These are phyloP conservation scores for Candolleomyces efflorescens DNA, from an alignment of 768 basidiomycete species.

Conservation along the genomic window DNA sequence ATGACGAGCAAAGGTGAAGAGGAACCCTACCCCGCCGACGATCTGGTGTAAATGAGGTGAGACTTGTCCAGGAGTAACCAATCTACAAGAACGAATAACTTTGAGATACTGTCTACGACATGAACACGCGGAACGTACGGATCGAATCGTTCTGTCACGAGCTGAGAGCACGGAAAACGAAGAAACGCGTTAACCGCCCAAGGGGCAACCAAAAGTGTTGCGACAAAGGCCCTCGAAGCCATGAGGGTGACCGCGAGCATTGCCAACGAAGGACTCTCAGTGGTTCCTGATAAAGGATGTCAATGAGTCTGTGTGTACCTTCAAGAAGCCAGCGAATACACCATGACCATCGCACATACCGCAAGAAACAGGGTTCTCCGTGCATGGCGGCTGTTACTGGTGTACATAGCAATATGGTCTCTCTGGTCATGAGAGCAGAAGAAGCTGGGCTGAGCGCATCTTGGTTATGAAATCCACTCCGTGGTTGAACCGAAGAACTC, in stretches of 20 bases:
- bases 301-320: too few species aligned
- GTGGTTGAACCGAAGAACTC: not conserved
- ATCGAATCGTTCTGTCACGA: not conserved
- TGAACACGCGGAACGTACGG: not conserved
- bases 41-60: slow-evolving; percentile 8
- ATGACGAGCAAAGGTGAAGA: not conserved
- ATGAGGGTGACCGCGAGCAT: not conserved
- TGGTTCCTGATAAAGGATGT: too few species aligned
- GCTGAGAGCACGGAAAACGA: slow-evolving; percentile 1
- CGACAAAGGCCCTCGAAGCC: not conserved
- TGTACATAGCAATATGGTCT: not conserved
- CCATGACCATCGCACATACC: too few species aligned
- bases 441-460: not conserved
- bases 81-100: not conserved
- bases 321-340: too few species aligned
- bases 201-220: not conserved
- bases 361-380: too few species aligned
- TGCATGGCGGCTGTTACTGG: not conserved
- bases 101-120: not conserved
- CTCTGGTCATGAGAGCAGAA: not conserved
- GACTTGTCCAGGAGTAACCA: slow-evolving; percentile 7
- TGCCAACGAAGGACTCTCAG: not conserved
- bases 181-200: not conserved
- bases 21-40: slow-evolving; percentile 3
- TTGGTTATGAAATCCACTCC: not conserved